Evolutionary conservation across 495 filamentous ascomycete genomes (phyloP).

Genomic region (Daldinia grandis): DNA sequence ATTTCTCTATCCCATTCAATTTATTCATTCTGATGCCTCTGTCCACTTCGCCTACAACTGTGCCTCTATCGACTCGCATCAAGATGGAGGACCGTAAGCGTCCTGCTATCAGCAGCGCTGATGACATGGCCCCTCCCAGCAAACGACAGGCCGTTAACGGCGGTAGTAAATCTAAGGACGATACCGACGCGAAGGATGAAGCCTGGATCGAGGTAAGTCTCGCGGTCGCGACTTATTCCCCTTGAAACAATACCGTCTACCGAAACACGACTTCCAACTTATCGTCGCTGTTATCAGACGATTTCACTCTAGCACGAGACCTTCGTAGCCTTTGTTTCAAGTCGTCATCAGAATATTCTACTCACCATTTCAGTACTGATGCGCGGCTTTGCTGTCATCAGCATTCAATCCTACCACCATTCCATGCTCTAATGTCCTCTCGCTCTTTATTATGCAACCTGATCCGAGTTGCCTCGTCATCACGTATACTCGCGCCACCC

Average conservation of each 20-base stretch:
- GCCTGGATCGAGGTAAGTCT: constrained; percentile 77
- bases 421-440: constrained; percentile 30
- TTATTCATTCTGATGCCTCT: constrained; percentile 75
- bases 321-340: constrained; percentile 36
- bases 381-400: constrained; percentile 41
- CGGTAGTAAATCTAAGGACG: constrained; percentile 73
- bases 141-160: constrained; percentile 91
- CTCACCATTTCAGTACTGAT: constrained; percentile 49
- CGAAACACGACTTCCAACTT: constrained; percentile 23
- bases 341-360: constrained; percentile 40
- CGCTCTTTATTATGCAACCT: constrained; percentile 32
- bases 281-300: constrained; percentile 6
- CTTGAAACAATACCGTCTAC: constrained; percentile 13
- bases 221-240: constrained; percentile 27
- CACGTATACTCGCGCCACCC: constrained; percentile 36
- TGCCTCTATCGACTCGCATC: constrained; percentile 70
- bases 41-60: constrained; percentile 73
- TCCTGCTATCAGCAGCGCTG: constrained; percentile 75
- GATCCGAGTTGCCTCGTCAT: constrained; percentile 36
- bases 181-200: constrained; percentile 83
- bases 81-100: constrained; percentile 99
- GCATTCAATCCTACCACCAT: constrained; percentile 27
- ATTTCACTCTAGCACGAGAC: constrained; percentile 32
- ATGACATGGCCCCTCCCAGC: constrained; percentile 80
- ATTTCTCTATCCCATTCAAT: constrained; percentile 30